Conservation (phyloP, 805 yeast species). For the Candida sanyiensis region DNA sequence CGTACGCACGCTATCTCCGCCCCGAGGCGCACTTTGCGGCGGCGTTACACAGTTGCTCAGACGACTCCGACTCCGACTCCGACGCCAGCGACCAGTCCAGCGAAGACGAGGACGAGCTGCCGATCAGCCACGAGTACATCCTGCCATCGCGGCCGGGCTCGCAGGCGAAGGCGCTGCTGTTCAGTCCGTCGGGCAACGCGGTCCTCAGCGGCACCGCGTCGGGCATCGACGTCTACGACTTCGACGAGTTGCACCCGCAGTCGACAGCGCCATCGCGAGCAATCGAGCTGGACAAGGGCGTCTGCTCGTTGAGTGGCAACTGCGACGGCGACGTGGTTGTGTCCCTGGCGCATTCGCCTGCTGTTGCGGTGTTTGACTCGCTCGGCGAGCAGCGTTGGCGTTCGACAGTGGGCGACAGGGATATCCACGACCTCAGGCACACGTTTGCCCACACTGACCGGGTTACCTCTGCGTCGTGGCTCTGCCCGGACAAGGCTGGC, state of each 20-base stretch:
- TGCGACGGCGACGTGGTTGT: constrained; percentile 2
- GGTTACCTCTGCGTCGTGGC: constrained; percentile 23
- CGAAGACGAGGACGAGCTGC: constrained; percentile 30
- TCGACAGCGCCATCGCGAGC: constrained; percentile 12
- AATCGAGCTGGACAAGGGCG: constrained; percentile 11
- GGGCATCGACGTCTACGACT: constrained; percentile 28
- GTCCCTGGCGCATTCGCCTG: constrained; percentile 12
- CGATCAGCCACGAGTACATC: constrained; percentile 30
- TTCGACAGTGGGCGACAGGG: constrained; percentile 23
- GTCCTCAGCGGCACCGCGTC: constrained; percentile 24
- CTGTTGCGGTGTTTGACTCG: constrained; percentile 15
- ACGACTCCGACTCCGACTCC: constrained; percentile 4
- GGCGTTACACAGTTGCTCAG: not conserved
- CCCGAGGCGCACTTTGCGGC: not conserved
- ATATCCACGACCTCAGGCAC: constrained; percentile 23
- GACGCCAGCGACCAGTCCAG: constrained; percentile 17
- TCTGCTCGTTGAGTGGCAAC: constrained; percentile 9
- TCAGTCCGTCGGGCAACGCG: constrained; percentile 25
- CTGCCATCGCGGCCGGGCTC: constrained; percentile 6
- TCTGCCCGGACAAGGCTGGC: not conserved
- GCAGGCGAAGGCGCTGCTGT: constrained; percentile 22
- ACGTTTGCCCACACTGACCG: constrained; percentile 25
- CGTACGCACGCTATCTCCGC: constrained; percentile 1
- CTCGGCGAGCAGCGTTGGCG: constrained; percentile 14
- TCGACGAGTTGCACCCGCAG: constrained; percentile 27